A percentile compares a stretch with the other conserved stretches of the same genome.
Conservation (phyloP, 1,284 basidiomycete genomes). For the Butyriboletus appendiculatus region DNA sequence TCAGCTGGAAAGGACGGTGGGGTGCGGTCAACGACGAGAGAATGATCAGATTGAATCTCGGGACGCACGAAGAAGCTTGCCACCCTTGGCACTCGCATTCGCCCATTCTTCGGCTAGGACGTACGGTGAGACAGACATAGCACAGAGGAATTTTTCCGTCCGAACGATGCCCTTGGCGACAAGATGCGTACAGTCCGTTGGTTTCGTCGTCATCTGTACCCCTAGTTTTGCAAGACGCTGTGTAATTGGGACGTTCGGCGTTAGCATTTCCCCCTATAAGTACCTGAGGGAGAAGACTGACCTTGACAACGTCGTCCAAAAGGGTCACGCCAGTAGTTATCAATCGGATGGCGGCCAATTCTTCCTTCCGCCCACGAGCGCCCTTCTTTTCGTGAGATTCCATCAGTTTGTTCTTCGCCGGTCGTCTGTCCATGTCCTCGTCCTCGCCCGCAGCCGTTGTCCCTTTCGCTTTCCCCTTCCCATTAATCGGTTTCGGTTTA, state of each 20-base stretch:
- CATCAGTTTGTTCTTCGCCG: conserved; percentile 9
- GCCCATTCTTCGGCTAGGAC: conserved; percentile 73
- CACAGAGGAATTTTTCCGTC: conserved; percentile 83
- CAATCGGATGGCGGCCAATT: conserved; percentile 38
- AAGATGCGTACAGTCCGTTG: conserved; percentile 75
- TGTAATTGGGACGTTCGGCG: neutral
- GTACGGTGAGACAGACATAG: conserved; percentile 59
- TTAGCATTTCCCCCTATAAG: neutral
- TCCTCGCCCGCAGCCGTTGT: conserved; percentile 2
- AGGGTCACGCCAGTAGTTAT: conserved; percentile 64
- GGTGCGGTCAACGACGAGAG: neutral
- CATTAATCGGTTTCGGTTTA: conserved; percentile 32
- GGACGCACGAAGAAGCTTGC: conserved; percentile 62
- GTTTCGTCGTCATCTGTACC: conserved; percentile 57
- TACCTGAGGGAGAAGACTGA: conserved; percentile 27
- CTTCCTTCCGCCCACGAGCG: conserved; percentile 7
- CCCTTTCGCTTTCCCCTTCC: conserved; percentile 27
- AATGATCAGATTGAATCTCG: neutral
- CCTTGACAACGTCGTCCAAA: conserved; percentile 55
- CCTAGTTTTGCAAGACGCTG: conserved; percentile 66
- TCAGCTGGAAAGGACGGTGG: conserved; percentile 50
- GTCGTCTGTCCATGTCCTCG: conserved; percentile 16
- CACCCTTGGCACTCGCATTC: conserved; percentile 52
- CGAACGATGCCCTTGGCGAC: conserved; percentile 66
- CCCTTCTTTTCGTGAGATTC: conserved; percentile 13